Conservation (phyloP, 768 basidiomycete genomes). For the Leccinum disarticulatum region DNA sequence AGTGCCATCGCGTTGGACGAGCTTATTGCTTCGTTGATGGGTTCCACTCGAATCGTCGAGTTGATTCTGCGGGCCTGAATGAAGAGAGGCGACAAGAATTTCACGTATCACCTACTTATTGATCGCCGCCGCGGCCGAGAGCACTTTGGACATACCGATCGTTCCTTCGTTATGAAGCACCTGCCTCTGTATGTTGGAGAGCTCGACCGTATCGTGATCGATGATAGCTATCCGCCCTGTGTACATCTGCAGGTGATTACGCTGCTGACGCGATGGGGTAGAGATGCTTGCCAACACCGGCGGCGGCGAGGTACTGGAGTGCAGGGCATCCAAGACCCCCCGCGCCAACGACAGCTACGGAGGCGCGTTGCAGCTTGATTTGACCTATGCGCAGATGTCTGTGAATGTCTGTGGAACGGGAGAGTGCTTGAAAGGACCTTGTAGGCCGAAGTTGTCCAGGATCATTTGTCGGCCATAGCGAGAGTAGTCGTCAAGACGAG, state of each 20-base stretch:
- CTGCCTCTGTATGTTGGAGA: slow-evolving; percentile 91
- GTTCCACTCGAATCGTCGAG: slow-evolving; percentile 59
- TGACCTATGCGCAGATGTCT: slow-evolving; percentile 58
- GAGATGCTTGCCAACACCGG: slow-evolving; percentile 74
- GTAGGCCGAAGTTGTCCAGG: slow-evolving; percentile 80
- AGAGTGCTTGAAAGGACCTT: slow-evolving; percentile 47
- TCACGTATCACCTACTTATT: slow-evolving; percentile 47
- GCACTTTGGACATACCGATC: slow-evolving; percentile 76
- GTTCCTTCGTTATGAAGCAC: slow-evolving; percentile 77
- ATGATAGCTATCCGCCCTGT: slow-evolving; percentile 84
- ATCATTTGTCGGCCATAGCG: slow-evolving; percentile 99
- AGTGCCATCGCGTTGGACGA: slow-evolving; percentile 64
- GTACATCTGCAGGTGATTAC: slow-evolving; percentile 6
- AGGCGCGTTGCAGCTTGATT: slow-evolving; percentile 70
- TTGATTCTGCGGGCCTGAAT: slow-evolving; percentile 61
- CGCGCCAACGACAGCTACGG: slow-evolving; percentile 87
- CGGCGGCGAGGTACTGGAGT: slow-evolving; percentile 89
- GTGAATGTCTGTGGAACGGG: slow-evolving; percentile 4
- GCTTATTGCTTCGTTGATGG: slow-evolving; percentile 52
- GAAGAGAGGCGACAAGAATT: background rate
- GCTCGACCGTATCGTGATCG: slow-evolving; percentile 85
- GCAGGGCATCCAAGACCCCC: slow-evolving; percentile 97
- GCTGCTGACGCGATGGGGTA: background rate
- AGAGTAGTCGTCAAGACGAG: slow-evolving; percentile 67
- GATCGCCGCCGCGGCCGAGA: slow-evolving; percentile 74